Base-by-base conservation (phyloP, 495 filamentous ascomycete species). In the Penicillium steckii region DNA sequence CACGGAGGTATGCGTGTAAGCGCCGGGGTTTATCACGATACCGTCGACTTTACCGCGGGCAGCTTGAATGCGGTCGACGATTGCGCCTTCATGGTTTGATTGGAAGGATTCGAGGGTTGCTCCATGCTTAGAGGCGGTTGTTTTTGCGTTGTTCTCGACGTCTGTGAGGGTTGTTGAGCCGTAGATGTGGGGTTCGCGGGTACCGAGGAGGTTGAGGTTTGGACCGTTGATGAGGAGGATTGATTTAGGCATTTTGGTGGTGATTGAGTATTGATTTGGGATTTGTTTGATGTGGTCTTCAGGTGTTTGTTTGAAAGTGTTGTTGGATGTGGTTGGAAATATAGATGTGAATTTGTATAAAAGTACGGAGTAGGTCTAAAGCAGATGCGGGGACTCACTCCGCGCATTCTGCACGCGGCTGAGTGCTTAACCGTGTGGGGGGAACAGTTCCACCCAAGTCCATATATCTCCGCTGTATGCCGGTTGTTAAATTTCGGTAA, bases 181-280 rank as follows among this genome's bases (percentile, higher is more conserved):
- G 72, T 88, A 87, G 61, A 89, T 79, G 53, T 83, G 71, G 10
- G 85, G 87, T 64, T 90, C 86, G 18, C 87, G 78, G 42, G 82
- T 85, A 26, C 85, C 86, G 45, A 89, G 80, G 57, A 90, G 85
- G 74, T 88, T 90, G 63, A 90, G 83, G 70, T 90, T 89, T n/a
- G 85, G 85, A 26, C 86, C 86, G 69, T 89, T 89, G 74, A 90
- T 80, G 49, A 89, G 80, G 71, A 90, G 85, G 68, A 90, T 81
- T 42, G 74, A 79, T 63, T 78, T 77, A 22, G 42, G 60, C 70
- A 70, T 70, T 57, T 55, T 67, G 44, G 4, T 8, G 10, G 15
- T 37, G n/a, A 8, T 37, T 37, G 29, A 15, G 33, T 37, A 37
- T 48, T 21, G 18, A 41, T 8, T 8, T 21, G 13, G 13, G 2